A percentile compares a stretch with the other conserved stretches of the same genome.
Evolutionary conservation across 164 flowering plant species (phyloP).

Genomic region (Akebia trifoliata): DNA sequence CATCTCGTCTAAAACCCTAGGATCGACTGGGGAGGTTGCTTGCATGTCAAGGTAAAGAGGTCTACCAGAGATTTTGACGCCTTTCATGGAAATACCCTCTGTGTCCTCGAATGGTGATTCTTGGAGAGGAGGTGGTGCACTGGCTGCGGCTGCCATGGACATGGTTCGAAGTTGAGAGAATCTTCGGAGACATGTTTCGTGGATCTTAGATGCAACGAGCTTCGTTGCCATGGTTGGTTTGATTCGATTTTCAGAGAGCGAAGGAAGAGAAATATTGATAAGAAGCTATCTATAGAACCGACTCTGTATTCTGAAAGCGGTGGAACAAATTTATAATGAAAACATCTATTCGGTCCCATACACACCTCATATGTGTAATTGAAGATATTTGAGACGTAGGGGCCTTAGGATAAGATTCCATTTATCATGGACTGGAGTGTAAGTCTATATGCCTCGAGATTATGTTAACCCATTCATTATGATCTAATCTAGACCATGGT

Average conservation of each 20-base stretch:
- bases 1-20: conserved; percentile 87
- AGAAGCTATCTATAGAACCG: too few species aligned
- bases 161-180: conserved; percentile 25
- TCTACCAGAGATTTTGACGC: conserved; percentile 72
- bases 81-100: conserved; percentile 53
- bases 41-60: conserved; percentile 95
- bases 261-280: neutral
- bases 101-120: conserved; percentile 23
- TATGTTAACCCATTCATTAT: too few species aligned
- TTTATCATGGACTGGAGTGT: too few species aligned
- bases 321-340: too few species aligned
- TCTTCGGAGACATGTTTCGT: conserved; percentile 12
- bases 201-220: conserved; percentile 37
- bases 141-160: conserved; percentile 47
- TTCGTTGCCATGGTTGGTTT: conserved; percentile 38
- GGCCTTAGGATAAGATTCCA: too few species aligned
- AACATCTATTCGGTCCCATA: too few species aligned
- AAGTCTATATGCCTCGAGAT: too few species aligned
- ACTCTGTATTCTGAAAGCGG: too few species aligned
- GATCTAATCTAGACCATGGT: too few species aligned
- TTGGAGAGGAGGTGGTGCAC: conserved; percentile 8
- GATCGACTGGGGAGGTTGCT: conserved; percentile 92
- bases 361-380: too few species aligned
- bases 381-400: too few species aligned
- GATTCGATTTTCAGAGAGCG: neutral